A percentile compares a stretch with the other conserved stretches of the same genome.
phyloP scores from a whole-genome alignment of 2,329 filamentous ascomycete species.

The Arthroderma sp. region DNA sequence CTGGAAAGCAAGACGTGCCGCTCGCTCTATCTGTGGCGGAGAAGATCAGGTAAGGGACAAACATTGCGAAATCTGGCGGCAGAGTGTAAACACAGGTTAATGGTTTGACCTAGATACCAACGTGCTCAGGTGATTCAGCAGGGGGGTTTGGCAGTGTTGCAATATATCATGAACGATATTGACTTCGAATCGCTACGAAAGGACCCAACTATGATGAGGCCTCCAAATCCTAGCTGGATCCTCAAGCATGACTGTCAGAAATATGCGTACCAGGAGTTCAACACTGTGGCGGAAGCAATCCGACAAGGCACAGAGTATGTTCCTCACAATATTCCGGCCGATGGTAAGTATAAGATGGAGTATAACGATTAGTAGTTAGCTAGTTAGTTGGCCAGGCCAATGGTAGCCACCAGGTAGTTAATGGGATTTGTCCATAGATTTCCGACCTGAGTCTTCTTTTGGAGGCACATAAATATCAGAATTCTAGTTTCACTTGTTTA shows the following conservation, averaged over 20 bases:
- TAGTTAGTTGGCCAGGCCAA: too few relatives aligned
- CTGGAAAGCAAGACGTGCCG: conserved; percentile 6
- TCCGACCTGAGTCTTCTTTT: too few relatives aligned
- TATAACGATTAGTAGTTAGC: background rate
- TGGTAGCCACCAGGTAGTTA: too few relatives aligned
- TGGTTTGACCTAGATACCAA: too few relatives aligned
- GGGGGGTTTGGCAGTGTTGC: too few relatives aligned
- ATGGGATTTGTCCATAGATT: too few relatives aligned
- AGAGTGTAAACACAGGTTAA: too few relatives aligned
- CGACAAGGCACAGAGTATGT: conserved; percentile 9
- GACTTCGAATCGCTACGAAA: too few relatives aligned
- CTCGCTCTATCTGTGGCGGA: conserved; percentile 3
- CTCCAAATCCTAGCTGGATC: conserved; percentile 13
- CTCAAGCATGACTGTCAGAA: conserved; percentile 14
- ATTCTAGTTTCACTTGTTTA: background rate
- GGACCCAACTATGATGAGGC: background rate
- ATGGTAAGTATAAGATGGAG: too few relatives aligned
- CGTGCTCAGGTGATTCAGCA: too few relatives aligned
- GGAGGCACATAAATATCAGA: too few relatives aligned
- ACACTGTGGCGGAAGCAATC: conserved; percentile 7
- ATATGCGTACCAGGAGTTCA: conserved; percentile 12
- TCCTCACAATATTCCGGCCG: conserved; percentile 11
- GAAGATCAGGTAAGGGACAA: conserved; percentile 7
- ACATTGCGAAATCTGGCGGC: background rate
- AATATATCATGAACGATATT: too few relatives aligned